Conservation (phyloP, 2,329 filamentous ascomycete species). For the Talaromyces amestolkiae region DNA sequence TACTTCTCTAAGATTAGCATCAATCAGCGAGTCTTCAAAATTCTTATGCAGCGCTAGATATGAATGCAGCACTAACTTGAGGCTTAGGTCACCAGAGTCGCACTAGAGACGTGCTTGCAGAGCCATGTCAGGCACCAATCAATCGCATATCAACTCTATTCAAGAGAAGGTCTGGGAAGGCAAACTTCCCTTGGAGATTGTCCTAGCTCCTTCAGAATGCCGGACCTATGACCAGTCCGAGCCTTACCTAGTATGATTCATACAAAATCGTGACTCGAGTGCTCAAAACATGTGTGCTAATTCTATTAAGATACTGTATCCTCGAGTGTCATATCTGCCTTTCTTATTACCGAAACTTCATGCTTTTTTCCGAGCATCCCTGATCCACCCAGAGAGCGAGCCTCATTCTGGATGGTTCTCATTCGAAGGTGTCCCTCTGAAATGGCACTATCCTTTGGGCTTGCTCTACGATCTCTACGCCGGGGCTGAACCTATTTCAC, state of each 20-base stretch:
- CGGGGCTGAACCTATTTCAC: conserved; percentile 49
- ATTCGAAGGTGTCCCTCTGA: conserved; percentile 65
- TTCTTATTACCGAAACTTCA: conserved; percentile 62
- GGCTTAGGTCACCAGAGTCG: neutral
- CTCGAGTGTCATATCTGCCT: conserved; percentile 67
- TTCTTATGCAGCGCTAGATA: neutral
- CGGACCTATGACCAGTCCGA: conserved; percentile 60
- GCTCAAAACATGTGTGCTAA: neutral
- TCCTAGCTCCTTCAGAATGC: conserved; percentile 58
- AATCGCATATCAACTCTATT: conserved; percentile 31
- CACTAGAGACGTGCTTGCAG: neutral
- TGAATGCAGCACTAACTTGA: neutral
- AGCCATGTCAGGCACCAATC: conserved; percentile 18
- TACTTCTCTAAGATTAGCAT: neutral
- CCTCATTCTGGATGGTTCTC: conserved; percentile 61
- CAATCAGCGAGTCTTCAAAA: neutral
- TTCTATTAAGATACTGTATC: conserved; percentile 54
- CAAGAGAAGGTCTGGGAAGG: conserved; percentile 57
- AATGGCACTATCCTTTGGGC: conserved; percentile 70
- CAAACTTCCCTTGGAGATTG: conserved; percentile 59
- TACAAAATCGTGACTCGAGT: neutral
- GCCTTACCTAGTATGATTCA: conserved; percentile 54
- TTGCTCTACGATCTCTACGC: conserved; percentile 69
- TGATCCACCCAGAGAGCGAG: conserved; percentile 57
- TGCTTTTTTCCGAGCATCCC: conserved; percentile 57